Evolutionary conservation across 2,329 filamentous ascomycete species (phyloP), one percentile per base, ranked within the genome.

Genomic region (Aspergillus floridensis): DNA sequence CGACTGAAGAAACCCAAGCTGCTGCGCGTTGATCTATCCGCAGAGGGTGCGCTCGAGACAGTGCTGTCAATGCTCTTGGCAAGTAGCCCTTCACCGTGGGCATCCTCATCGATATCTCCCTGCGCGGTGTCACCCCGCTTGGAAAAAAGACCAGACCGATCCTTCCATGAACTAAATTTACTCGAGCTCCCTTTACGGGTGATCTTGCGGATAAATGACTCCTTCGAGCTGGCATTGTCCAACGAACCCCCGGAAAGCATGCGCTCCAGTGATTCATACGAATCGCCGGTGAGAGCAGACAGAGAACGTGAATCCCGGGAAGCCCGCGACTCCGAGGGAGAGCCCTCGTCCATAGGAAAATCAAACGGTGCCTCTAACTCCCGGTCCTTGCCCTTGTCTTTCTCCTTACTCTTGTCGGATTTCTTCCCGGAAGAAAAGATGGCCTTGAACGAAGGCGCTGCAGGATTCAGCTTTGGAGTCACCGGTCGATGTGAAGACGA

Each of bases 361-460:
- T 76, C 72, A 38, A 72, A 70, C 10, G 66, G 60, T 10, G 57
- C 63, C 14, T 71, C 70, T 8, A 61, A 35, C 4, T 78, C 77
- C 38, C 71, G 70, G 14, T 69, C 67, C 46, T 73, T 74, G 14
- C 62, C 66, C 58, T 72, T 74, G 35, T 74, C 73, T 52, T 72
- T 76, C 56, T 78, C 77, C 66, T 79, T 81, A 57, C 76, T 77
- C 60, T 78, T 74, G 55, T 80, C 77, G 41, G 77, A 76, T 53
- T 75, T 78, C 65, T 75, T 77, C 67, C 87, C 63, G 16, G 38
- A 29, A 29, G 26, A 44, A 14, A 95, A 85, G 41, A 87, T 84
- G 10, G 84, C 88, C 76, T 89, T 93, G 72, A 98, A 98, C 0
- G 89, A 91, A 8, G 93, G 93, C 0, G 93, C 95, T 6, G 91